Conservation (phyloP, 2,329 filamentous ascomycete species). For the Chalara sp. region DNA sequence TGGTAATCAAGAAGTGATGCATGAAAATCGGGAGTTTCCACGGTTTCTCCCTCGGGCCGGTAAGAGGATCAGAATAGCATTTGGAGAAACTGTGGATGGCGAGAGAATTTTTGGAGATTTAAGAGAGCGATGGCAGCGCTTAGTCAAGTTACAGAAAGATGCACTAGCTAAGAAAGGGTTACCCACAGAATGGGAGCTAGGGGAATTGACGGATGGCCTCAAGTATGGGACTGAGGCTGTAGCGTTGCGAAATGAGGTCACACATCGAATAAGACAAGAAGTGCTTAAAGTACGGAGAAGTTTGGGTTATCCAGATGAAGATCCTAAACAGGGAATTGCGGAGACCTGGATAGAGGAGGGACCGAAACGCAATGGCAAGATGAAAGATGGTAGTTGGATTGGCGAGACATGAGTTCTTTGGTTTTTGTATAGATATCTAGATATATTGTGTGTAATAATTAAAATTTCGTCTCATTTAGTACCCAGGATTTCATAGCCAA, state of each 20-base stretch:
- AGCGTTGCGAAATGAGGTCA: conserved; percentile 72
- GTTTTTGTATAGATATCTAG: no score
- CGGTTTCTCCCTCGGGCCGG: conserved; percentile 72
- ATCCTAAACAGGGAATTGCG: conserved; percentile 67
- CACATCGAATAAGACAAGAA: conserved; percentile 68
- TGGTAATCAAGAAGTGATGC: conserved; percentile 82
- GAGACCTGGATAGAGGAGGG: conserved; percentile 65
- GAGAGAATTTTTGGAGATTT: conserved; percentile 73
- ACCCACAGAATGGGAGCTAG: conserved; percentile 35
- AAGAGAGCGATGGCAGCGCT: conserved; percentile 63
- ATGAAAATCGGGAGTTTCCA: conserved; percentile 72
- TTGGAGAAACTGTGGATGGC: conserved; percentile 71
- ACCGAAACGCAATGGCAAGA: conserved; percentile 6
- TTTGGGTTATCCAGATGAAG: conserved; percentile 67
- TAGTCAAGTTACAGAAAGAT: conserved; percentile 48
- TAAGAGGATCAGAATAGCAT: conserved; percentile 64
- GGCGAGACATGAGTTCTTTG: conserved; percentile 3
- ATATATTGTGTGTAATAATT: no score
- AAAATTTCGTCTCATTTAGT: no score
- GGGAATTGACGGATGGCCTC: conserved; percentile 57
- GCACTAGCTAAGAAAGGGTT: conserved; percentile 29
- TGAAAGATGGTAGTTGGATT: conserved; percentile 13
- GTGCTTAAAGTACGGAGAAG: conserved; percentile 70
- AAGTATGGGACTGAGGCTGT: conserved; percentile 69
- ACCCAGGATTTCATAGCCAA: no score